Conservation (phyloP, 2,329 filamentous ascomycete genomes). For the Colletotrichum zoysiae region DNA sequence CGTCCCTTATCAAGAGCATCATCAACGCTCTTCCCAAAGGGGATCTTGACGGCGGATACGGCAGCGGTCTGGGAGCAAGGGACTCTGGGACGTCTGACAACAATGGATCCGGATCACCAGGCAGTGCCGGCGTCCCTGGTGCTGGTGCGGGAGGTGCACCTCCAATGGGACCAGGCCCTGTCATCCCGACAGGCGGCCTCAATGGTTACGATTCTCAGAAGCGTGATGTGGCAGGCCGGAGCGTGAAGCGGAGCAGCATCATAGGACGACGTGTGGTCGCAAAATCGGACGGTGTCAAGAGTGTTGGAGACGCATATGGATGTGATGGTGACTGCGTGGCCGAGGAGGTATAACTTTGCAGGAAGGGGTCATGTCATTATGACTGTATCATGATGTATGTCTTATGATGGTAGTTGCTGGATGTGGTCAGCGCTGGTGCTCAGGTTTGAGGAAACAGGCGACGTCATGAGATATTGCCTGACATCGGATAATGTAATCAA, state of each 20-base stretch:
- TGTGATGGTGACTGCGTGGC: not conserved
- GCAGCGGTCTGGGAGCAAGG: slow-evolving; percentile 33
- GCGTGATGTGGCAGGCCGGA: not conserved
- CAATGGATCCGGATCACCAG: not conserved
- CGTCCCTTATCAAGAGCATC: slow-evolving; percentile 36
- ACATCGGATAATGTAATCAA: slow-evolving; percentile 25
- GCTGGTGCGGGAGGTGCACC: not conserved
- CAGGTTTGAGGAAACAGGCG: slow-evolving; percentile 5
- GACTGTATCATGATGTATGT: slow-evolving; percentile 26
- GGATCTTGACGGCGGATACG: slow-evolving; percentile 24
- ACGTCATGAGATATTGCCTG: slow-evolving; percentile 15
- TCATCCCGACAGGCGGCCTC: slow-evolving; percentile 13
- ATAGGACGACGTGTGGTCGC: slow-evolving; percentile 30
- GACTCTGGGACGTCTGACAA: slow-evolving; percentile 30
- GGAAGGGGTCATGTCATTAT: not conserved
- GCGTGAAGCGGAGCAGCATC: slow-evolving; percentile 37
- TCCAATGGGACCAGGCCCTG: slow-evolving; percentile 8
- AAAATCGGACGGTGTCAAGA: not conserved
- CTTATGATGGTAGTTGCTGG: slow-evolving; percentile 13
- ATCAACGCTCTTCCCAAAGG: slow-evolving; percentile 28
- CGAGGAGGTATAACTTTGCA: not conserved
- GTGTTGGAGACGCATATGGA: not conserved
- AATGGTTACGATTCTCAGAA: slow-evolving; percentile 10
- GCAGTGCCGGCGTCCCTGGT: not conserved
- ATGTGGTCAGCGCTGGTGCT: not conserved